Conservation (phyloP, 148 eudicot species). For the Rhododendron ovatum region DNA sequence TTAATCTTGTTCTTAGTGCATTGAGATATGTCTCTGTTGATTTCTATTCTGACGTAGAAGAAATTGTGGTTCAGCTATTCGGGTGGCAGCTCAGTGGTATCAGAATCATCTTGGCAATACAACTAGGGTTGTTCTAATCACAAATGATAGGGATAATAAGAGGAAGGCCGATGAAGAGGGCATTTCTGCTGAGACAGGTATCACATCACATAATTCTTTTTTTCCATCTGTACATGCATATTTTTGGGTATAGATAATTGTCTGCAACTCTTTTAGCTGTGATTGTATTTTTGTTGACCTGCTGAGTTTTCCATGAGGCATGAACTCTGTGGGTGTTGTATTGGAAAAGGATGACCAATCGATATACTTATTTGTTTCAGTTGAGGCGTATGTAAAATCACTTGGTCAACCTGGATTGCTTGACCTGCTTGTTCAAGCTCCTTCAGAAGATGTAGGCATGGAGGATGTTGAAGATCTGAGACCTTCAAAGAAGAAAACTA, state of each 20-base stretch:
- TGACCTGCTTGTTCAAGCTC: slow-evolving; percentile 58
- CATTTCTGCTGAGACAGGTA: slow-evolving; percentile 88
- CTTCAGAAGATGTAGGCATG: slow-evolving; percentile 47
- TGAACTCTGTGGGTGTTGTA: neutral
- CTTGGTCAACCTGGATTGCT: slow-evolving; percentile 58
- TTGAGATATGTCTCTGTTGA: neutral
- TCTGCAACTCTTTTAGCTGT: neutral
- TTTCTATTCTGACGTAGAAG: slow-evolving; percentile 13
- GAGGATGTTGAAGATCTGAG: slow-evolving; percentile 55
- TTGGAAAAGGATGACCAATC: slow-evolving; percentile 1
- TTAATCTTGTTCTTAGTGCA: neutral
- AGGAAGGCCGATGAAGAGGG: slow-evolving; percentile 85
- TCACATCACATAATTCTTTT: neutral
- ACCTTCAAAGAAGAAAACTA: slow-evolving; percentile 60
- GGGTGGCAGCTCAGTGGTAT: slow-evolving; percentile 96
- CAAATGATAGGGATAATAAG: slow-evolving; percentile 89
- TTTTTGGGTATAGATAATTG: neutral
- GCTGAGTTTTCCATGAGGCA: neutral
- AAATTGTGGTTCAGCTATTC: slow-evolving; percentile 60
- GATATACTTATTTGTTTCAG: slow-evolving; percentile 16
- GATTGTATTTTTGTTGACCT: slow-evolving; percentile 5
- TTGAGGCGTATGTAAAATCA: slow-evolving; percentile 53
- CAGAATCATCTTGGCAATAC: slow-evolving; percentile 75
- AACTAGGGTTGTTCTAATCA: slow-evolving; percentile 60
- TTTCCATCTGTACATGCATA: no score